Evolutionary conservation across 2,329 filamentous ascomycete species (phyloP).

Genomic region (Raffaelea ambrosiae): DNA sequence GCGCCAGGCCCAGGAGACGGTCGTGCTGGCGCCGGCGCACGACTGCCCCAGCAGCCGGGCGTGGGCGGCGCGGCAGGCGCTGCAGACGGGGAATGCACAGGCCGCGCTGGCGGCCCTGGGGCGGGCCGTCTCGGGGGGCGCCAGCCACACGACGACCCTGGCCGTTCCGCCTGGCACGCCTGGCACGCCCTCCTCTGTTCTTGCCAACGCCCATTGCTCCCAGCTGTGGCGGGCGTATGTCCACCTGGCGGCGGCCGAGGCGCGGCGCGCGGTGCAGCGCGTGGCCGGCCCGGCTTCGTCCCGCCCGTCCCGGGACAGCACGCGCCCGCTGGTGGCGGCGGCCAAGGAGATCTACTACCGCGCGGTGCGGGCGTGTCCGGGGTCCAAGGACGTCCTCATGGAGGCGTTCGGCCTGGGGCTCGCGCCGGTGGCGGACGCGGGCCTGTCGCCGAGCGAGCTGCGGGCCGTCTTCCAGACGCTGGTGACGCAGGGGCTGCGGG

Average conservation of each 20-base stretch:
- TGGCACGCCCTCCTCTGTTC: too few relatives aligned
- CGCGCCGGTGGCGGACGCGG: conserved; percentile 24
- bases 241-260: conserved; percentile 24
- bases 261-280: conserved; percentile 1
- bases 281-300: conserved; percentile 22
- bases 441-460: conserved; percentile 39
- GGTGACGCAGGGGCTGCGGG: conserved; percentile 11
- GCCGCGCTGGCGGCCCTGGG: conserved; percentile 44
- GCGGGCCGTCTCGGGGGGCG: too few relatives aligned
- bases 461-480: conserved; percentile 27
- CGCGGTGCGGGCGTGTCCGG: conserved; percentile 38
- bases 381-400: conserved; percentile 41
- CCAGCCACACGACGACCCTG: too few relatives aligned
- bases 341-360: conserved; percentile 40
- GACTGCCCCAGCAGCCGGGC: conserved; percentile 35
- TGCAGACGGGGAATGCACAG: conserved; percentile 40
- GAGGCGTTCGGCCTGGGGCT: conserved; percentile 32
- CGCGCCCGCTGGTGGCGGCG: conserved; percentile 4
- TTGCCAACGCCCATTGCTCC: conserved; percentile 31
- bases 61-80: conserved; percentile 45
- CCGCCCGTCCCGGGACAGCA: conserved; percentile 14
- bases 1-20: conserved; percentile 52
- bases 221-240: conserved; percentile 43
- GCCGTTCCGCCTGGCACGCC: too few relatives aligned
- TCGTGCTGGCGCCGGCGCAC: conserved; percentile 29